These are phyloP conservation scores for Xylaria grammica DNA, from an alignment of 495 filamentous ascomycete species.

Conservation along the genomic window DNA sequence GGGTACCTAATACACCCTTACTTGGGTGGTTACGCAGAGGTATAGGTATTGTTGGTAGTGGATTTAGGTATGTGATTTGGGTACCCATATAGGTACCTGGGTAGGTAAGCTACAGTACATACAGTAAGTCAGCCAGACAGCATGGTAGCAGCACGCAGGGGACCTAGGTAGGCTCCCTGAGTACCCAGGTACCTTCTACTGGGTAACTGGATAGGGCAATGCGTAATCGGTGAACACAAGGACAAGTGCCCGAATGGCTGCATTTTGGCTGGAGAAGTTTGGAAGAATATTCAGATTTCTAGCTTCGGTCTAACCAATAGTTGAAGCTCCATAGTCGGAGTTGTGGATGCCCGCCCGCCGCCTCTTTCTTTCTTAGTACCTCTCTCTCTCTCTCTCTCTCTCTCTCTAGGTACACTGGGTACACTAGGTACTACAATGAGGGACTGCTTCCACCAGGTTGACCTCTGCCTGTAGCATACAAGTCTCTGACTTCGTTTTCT, in stretches of 20 bases:
- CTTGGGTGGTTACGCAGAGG: too few species aligned
- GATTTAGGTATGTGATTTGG: too few species aligned
- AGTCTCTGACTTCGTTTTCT: conserved; percentile 5
- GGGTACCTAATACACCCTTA: too few species aligned
- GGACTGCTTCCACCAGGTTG: background rate
- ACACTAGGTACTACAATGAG: background rate
- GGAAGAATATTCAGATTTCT: background rate
- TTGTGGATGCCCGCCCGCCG: background rate
- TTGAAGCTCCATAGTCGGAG: conserved; percentile 17
- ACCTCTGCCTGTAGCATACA: background rate
- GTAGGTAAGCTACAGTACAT: too few species aligned
- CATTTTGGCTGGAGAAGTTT: conserved; percentile 1
- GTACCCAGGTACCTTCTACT: background rate
- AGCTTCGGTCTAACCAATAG: conserved; percentile 20
- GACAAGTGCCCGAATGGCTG: conserved; percentile 3
- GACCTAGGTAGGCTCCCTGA: too few species aligned
- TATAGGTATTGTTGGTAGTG: too few species aligned
- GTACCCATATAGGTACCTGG: too few species aligned
- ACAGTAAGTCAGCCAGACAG: background rate
- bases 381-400: too few species aligned
- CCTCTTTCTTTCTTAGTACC: background rate
- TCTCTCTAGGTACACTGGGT: background rate
- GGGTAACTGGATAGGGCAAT: conserved; percentile 6
- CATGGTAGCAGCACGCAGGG: background rate
- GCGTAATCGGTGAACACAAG: conserved; percentile 9